Evolutionary conservation across 805 yeast genomes (phyloP).

Genomic region (Saccharomycopsis babjevae): DNA sequence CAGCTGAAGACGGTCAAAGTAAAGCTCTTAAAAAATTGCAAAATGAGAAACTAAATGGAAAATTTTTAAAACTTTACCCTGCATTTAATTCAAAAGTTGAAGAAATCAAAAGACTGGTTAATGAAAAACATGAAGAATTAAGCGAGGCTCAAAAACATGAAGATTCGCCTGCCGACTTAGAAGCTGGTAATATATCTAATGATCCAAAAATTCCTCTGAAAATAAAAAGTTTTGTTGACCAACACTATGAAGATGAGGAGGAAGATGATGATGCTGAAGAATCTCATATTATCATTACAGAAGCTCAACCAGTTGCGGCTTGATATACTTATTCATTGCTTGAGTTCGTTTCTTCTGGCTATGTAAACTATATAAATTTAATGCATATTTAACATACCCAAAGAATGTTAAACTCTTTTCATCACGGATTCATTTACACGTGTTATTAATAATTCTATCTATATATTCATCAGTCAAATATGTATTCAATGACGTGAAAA

Average conservation of each 20-base stretch:
- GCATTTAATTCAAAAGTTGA: slow-evolving; percentile 35
- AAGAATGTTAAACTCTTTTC: no score
- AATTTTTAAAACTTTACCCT: slow-evolving; percentile 28
- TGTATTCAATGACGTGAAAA: no score
- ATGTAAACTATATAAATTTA: no score
- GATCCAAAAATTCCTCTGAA: no score
- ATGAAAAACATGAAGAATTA: slow-evolving; percentile 3
- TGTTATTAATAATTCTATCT: no score
- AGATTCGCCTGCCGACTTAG: not conserved
- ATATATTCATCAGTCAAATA: no score
- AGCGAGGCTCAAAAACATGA: not conserved
- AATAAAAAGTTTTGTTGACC: not conserved
- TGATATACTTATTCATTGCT: not conserved
- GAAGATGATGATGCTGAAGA: not conserved
- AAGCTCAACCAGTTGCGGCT: not conserved
- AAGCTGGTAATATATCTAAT: not conserved
- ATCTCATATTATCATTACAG: not conserved
- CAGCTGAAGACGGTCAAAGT: slow-evolving; percentile 32
- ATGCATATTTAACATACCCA: no score
- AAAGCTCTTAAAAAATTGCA: slow-evolving; percentile 34
- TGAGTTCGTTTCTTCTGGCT: no score
- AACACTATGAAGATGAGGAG: not conserved
- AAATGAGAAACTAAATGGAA: slow-evolving; percentile 30
- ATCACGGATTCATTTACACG: no score
- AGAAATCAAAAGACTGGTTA: slow-evolving; percentile 32